Evolutionary conservation across 352 stramenopile genomes (phyloP).

Genomic region (Globisporangium nagaii): DNA sequence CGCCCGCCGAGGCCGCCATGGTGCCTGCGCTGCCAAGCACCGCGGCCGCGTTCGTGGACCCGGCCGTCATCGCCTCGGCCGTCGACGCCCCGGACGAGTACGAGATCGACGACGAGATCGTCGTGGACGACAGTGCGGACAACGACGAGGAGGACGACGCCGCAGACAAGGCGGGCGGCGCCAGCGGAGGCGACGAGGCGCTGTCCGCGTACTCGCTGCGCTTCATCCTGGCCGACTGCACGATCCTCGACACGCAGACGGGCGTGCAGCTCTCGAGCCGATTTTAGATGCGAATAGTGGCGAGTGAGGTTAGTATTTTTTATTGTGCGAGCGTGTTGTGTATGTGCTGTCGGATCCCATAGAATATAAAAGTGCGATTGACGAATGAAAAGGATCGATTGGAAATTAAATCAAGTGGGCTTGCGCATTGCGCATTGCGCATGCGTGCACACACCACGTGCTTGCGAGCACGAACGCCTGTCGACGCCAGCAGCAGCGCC

Average conservation of each 20-base stretch:
- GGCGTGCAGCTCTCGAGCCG: slow-evolving; percentile 27
- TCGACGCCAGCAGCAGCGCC: no score
- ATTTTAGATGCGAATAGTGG: neutral
- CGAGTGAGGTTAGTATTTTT: slow-evolving; percentile 2
- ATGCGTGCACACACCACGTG: no score
- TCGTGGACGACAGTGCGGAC: slow-evolving; percentile 37
- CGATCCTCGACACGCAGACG: slow-evolving; percentile 63
- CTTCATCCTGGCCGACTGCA: slow-evolving; percentile 75
- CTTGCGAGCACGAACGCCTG: no score
- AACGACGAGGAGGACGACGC: slow-evolving; percentile 8
- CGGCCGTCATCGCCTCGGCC: slow-evolving; percentile 43
- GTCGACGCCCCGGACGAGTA: slow-evolving; percentile 40
- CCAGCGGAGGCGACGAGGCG: slow-evolving; percentile 7
- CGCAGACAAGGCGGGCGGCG: slow-evolving; percentile 1
- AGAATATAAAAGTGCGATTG: no score
- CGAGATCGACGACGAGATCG: slow-evolving; percentile 32
- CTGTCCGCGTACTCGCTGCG: slow-evolving; percentile 78
- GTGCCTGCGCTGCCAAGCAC: slow-evolving; percentile 41
- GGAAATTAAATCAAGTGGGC: no score
- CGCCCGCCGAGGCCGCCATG: slow-evolving; percentile 41
- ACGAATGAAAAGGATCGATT: no score
- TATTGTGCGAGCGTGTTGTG: neutral
- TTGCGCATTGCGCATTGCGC: no score
- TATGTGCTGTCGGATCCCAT: neutral
- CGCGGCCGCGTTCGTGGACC: slow-evolving; percentile 35